phyloP scores from a whole-genome alignment of 345 rosid species.

The Bruguiera gymnorhiza region DNA sequence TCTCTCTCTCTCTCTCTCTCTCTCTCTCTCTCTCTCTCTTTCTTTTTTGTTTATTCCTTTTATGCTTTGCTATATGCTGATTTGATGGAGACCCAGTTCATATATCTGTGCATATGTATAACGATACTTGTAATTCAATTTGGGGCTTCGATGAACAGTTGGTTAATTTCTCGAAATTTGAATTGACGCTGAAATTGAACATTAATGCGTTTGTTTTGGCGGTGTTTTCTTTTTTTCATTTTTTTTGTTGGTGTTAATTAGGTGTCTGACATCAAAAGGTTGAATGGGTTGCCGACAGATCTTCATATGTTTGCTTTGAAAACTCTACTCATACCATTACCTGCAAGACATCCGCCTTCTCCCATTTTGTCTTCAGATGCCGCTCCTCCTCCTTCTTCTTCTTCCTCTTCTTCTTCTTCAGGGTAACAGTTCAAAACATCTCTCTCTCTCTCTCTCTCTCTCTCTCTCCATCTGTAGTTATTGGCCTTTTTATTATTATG shows the following conservation, averaged over 20 bases:
- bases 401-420: background rate
- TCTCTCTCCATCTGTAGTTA: background rate
- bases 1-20: background rate
- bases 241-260: conserved; percentile 7
- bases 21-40: conserved; percentile 1
- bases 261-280: conserved; percentile 82
- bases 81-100: background rate
- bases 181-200: background rate
- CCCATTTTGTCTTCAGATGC: conserved; percentile 45
- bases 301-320: conserved; percentile 91
- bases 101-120: too few species aligned
- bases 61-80: background rate
- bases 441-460: background rate
- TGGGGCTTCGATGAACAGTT: too few species aligned
- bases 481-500: too few species aligned
- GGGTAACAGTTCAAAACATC: background rate
- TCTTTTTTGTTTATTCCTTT: background rate
- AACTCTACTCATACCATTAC: conserved; percentile 68
- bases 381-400: conserved; percentile 30
- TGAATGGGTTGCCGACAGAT: conserved; percentile 79
- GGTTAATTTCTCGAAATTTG: too few species aligned
- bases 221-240: too few species aligned
- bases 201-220: conserved; percentile 3
- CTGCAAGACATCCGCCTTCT: conserved; percentile 89
- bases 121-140: too few species aligned